Evolutionary conservation across 1,284 basidiomycete species (phyloP).

Genomic region (Pisolithus thermaeus): DNA sequence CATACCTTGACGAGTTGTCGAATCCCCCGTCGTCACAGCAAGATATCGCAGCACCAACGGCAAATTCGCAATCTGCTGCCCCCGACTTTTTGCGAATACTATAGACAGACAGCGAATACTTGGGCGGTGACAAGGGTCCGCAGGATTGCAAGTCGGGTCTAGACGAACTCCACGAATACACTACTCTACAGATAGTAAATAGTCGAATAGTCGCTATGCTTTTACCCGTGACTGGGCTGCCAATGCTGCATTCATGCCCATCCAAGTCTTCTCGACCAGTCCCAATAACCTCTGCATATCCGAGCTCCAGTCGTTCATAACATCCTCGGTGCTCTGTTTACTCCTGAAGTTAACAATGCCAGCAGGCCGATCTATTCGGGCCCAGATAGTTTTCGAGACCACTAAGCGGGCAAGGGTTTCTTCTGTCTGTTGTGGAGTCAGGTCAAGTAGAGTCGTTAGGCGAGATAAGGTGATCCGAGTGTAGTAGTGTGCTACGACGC

Average conservation of each 20-base stretch:
- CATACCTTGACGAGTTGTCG: constrained; percentile 16
- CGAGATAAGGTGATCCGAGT: constrained; percentile 85
- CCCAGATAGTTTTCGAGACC: constrained; percentile 87
- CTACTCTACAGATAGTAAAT: constrained; percentile 23
- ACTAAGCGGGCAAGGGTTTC: constrained; percentile 86
- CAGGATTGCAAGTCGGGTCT: constrained; percentile 7
- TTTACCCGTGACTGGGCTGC: constrained; percentile 69
- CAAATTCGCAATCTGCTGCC: constrained; percentile 7
- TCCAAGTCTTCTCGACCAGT: constrained; percentile 82
- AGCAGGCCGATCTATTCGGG: constrained; percentile 88
- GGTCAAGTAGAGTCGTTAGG: constrained; percentile 84
- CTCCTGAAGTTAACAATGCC: constrained; percentile 86
- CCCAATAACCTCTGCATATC: constrained; percentile 89
- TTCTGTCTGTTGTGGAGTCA: constrained; percentile 79
- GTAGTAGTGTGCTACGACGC: constrained; percentile 92
- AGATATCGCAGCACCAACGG: constrained; percentile 12
- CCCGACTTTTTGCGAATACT: constrained; percentile 7
- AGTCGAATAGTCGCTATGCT: constrained; percentile 30
- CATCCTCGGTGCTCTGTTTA: constrained; percentile 76
- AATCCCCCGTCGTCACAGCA: constrained; percentile 6
- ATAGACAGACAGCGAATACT: background rate
- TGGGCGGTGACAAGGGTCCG: background rate
- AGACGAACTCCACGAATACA: constrained; percentile 6
- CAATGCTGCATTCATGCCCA: constrained; percentile 83
- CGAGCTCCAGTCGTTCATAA: constrained; percentile 95